phyloP scores from a whole-genome alignment of 2,329 filamentous ascomycete species.

The Pyricularia sp. region DNA sequence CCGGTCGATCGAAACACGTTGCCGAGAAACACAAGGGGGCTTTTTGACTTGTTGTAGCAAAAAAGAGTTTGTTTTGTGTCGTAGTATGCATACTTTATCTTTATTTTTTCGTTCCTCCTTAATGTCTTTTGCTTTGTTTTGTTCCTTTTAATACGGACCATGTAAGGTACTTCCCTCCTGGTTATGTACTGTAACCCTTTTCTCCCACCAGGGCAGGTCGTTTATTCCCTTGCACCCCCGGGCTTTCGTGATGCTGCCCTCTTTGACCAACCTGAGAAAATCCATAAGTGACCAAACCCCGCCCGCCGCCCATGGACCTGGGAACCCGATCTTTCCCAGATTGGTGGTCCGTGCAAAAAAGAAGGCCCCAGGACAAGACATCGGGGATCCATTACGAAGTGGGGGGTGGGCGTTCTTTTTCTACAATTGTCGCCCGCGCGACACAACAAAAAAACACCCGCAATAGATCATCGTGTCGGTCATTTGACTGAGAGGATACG shows the following conservation, averaged over 20 bases:
- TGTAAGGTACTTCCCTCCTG: no score
- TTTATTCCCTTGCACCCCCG: no score
- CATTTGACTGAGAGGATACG: background rate
- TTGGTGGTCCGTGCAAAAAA: background rate
- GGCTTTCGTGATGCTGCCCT: no score
- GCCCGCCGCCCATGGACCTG: background rate
- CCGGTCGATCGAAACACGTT: background rate
- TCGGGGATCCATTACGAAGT: background rate
- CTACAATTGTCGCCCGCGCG: no score
- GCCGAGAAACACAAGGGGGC: background rate
- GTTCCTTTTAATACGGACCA: no score
- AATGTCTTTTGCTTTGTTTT: no score
- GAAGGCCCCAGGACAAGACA: background rate
- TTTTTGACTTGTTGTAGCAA: background rate
- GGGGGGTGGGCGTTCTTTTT: no score
- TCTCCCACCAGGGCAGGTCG: background rate
- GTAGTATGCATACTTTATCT: background rate
- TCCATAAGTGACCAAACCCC: background rate
- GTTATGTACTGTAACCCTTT: background rate
- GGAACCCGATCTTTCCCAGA: background rate
- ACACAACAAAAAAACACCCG: background rate
- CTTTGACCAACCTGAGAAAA: background rate
- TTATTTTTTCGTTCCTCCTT: background rate
- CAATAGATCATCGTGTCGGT: background rate
- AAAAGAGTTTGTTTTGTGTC: background rate